These are phyloP conservation scores for Diutina siamensis DNA, from an alignment of 1,139 yeast genomes.

Conservation along the genomic window DNA sequence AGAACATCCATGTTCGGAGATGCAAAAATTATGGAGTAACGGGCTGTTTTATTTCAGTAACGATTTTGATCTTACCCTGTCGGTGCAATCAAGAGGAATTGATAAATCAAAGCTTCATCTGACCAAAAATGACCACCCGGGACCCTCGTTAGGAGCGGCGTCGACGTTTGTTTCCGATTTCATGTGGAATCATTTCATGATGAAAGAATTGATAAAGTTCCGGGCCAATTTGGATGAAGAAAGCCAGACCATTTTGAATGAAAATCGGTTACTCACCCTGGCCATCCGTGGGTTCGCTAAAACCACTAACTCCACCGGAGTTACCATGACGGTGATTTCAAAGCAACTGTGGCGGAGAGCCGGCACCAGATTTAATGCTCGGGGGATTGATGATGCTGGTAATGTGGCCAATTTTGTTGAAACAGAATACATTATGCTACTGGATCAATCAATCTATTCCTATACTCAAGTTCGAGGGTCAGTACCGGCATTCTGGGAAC, in stretches of 20 bases:
- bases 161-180: conserved; percentile 35
- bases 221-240: conserved; percentile 56
- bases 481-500: conserved; percentile 97
- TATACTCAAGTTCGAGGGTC: conserved; percentile 88
- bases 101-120: conserved; percentile 13
- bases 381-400: conserved; percentile 95
- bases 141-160: conserved; percentile 7
- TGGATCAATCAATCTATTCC: conserved; percentile 44
- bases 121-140: conserved; percentile 17
- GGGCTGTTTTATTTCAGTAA: conserved; percentile 91
- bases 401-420: conserved; percentile 95
- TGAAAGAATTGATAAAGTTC: conserved; percentile 69
- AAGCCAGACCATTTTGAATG: conserved; percentile 51
- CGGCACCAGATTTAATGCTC: conserved; percentile 85
- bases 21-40: conserved; percentile 65
- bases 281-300: conserved; percentile 94
- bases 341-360: conserved; percentile 94
- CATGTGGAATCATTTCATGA: conserved; percentile 95
- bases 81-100: conserved; percentile 64
- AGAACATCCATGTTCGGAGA: conserved; percentile 77
- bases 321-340: conserved; percentile 63
- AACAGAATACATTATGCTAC: conserved; percentile 44
- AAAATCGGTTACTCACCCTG: conserved; percentile 73
- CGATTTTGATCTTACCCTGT: conserved; percentile 82
- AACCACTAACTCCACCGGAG: conserved; percentile 42